These are phyloP conservation scores for Candida suzukii DNA, from an alignment of 805 yeast species.

Conservation along the genomic window DNA sequence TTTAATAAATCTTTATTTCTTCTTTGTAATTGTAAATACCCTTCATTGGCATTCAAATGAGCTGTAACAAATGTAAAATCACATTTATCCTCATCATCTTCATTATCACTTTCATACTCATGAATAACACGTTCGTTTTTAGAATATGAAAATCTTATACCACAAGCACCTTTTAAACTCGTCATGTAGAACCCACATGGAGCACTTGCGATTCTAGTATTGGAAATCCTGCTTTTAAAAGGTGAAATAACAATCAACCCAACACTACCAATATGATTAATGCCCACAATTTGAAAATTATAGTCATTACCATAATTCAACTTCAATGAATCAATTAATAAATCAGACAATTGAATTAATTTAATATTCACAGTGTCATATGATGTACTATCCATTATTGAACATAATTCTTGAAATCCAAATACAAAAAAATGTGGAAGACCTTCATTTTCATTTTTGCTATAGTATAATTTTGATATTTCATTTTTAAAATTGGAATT, in stretches of 20 bases:
- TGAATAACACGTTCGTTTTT: too few species aligned
- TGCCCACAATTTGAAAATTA: slow-evolving; percentile 34
- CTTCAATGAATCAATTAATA: slow-evolving; percentile 28
- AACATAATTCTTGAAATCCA: slow-evolving; percentile 61
- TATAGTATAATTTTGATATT: slow-evolving; percentile 22
- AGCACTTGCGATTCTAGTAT: slow-evolving; percentile 24
- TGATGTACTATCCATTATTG: slow-evolving; percentile 48
- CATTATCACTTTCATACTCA: not conserved
- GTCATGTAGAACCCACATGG: slow-evolving; percentile 56
- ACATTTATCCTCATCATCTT: slow-evolving; percentile 9
- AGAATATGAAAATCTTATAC: slow-evolving; percentile 43
- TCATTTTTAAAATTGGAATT: slow-evolving; percentile 25
- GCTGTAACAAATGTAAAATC: slow-evolving; percentile 58
- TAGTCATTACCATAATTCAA: slow-evolving; percentile 25
- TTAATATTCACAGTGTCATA: slow-evolving; percentile 27
- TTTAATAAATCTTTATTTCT: slow-evolving; percentile 48
- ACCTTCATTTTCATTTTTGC: slow-evolving; percentile 10
- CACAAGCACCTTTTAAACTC: slow-evolving; percentile 71
- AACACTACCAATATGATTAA: slow-evolving; percentile 48
- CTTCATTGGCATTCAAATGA: slow-evolving; percentile 80
- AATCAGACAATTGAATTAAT: slow-evolving; percentile 29
- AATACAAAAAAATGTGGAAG: slow-evolving; percentile 46
- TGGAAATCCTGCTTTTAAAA: slow-evolving; percentile 20
- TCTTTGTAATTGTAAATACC: slow-evolving; percentile 33
- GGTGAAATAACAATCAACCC: slow-evolving; percentile 47